Evolutionary conservation across 2,329 filamentous ascomycete genomes (phyloP).

Genomic region (Trichoderma atroviride): DNA sequence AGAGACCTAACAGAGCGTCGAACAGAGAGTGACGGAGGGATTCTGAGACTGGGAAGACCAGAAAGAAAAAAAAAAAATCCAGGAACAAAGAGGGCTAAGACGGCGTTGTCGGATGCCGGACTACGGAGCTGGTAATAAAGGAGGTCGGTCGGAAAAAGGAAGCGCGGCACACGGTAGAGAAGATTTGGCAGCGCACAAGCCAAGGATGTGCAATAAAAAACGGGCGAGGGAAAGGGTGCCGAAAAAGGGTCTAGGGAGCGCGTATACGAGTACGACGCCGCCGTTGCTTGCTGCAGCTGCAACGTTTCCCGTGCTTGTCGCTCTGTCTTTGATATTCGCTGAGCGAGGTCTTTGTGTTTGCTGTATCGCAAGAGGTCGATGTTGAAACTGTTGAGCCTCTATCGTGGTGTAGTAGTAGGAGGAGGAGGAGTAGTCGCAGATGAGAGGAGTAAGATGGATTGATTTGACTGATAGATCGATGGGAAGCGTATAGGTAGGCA

Average conservation of each 20-base stretch:
- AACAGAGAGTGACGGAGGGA: constrained; percentile 5
- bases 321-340: background rate
- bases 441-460: background rate
- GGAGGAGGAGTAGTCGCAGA: background rate
- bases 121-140: constrained; percentile 22
- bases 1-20: constrained; percentile 13
- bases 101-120: constrained; percentile 23
- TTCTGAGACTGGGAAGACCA: constrained; percentile 7
- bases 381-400: constrained; percentile 1
- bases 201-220: constrained; percentile 25
- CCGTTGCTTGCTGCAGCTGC: background rate
- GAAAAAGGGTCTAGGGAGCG: constrained; percentile 22
- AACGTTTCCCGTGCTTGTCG: background rate
- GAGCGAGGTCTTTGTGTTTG: background rate
- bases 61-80: constrained; percentile 12
- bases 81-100: constrained; percentile 17
- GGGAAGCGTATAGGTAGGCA: background rate
- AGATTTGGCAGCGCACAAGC: constrained; percentile 26
- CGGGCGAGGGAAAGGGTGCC: constrained; percentile 22
- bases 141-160: constrained; percentile 26
- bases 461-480: background rate
- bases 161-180: constrained; percentile 21
- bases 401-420: background rate
- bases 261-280: constrained; percentile 22
- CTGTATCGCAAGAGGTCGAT: background rate